Evolutionary conservation across 371 early-diverging fungal genomes (phyloP).

Genomic region (Chytridium lagenaria): DNA sequence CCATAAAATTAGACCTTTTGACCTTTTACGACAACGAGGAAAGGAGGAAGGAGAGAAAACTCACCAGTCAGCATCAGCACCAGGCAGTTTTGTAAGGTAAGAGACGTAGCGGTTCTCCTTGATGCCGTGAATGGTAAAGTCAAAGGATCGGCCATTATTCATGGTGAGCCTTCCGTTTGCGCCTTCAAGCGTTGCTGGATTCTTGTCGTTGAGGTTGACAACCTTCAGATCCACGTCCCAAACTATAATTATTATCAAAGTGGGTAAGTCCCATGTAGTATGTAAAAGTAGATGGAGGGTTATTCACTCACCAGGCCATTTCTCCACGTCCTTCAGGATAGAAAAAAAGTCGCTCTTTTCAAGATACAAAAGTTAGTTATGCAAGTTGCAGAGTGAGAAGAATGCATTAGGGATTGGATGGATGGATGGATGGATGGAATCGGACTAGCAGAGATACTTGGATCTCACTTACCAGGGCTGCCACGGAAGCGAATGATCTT

Average conservation of each 20-base stretch:
- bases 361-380: not conserved
- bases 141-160: constrained; percentile 32
- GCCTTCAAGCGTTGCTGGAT: constrained; percentile 21
- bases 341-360: constrained; percentile 12
- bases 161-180: constrained; percentile 33
- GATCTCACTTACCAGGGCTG: not conserved
- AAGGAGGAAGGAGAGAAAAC: not conserved
- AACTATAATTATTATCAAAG: not conserved
- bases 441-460: no score
- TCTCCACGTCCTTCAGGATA: constrained; percentile 19
- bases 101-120: constrained; percentile 24
- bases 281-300: not conserved
- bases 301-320: constrained; percentile 26
- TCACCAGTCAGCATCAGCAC: constrained; percentile 20
- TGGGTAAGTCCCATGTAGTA: not conserved
- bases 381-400: not conserved
- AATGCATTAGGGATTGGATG: not conserved
- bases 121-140: constrained; percentile 31
- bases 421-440: not conserved
- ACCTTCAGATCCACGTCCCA: constrained; percentile 35
- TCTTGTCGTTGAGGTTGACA: constrained; percentile 16
- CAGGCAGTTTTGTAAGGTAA: constrained; percentile 35
- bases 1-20: not conserved
- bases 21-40: no score
- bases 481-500: constrained; percentile 25